Percentiles rank a stretch among this genome's conserved stretches.
These are phyloP conservation scores for Fusarium setosum DNA, from an alignment of 2,329 filamentous ascomycete species.

Conservation along the genomic window DNA sequence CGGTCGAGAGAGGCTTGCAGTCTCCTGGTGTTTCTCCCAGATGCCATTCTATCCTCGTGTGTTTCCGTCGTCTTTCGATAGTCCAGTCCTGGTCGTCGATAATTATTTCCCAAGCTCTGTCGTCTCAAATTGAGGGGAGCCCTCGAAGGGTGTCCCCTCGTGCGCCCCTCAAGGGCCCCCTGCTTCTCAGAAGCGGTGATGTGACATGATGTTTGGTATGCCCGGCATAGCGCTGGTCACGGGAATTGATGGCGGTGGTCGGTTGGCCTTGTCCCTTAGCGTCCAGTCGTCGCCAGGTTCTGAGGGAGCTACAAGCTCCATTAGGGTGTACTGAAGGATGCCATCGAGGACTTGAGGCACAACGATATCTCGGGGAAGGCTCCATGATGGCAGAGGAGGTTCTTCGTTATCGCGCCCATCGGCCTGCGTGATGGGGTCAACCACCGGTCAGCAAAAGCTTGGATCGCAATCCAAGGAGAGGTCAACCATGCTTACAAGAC, in stretches of 20 bases:
- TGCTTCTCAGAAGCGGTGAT: slow-evolving; percentile 38
- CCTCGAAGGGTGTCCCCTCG: slow-evolving; percentile 15
- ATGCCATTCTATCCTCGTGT: slow-evolving; percentile 21
- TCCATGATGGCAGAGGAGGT: slow-evolving; percentile 40
- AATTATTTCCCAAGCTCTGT: slow-evolving; percentile 33
- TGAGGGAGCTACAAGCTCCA: slow-evolving; percentile 56
- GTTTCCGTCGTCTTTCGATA: slow-evolving; percentile 24
- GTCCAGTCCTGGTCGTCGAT: slow-evolving; percentile 24
- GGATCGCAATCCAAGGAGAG: background rate
- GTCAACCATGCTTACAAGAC: slow-evolving; percentile 55
- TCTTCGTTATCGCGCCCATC: slow-evolving; percentile 60
- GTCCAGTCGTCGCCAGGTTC: slow-evolving; percentile 53
- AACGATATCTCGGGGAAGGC: slow-evolving; percentile 54
- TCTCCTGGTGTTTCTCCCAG: slow-evolving; percentile 13
- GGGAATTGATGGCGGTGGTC: slow-evolving; percentile 43
- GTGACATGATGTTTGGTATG: slow-evolving; percentile 38
- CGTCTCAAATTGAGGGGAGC: slow-evolving; percentile 19
- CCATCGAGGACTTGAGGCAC: slow-evolving; percentile 59
- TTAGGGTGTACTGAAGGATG: slow-evolving; percentile 58
- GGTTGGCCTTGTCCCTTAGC: slow-evolving; percentile 47
- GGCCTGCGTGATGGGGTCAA: slow-evolving; percentile 50
- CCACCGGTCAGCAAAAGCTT: slow-evolving; percentile 24
- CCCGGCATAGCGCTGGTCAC: slow-evolving; percentile 45
- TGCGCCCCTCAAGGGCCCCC: slow-evolving; percentile 23
- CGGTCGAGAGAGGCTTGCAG: slow-evolving; percentile 33